Evolutionary conservation across 2,329 filamentous ascomycete genomes (phyloP), one percentile per base, ranked within the genome.

Genomic region (Diaporthe velutina): DNA sequence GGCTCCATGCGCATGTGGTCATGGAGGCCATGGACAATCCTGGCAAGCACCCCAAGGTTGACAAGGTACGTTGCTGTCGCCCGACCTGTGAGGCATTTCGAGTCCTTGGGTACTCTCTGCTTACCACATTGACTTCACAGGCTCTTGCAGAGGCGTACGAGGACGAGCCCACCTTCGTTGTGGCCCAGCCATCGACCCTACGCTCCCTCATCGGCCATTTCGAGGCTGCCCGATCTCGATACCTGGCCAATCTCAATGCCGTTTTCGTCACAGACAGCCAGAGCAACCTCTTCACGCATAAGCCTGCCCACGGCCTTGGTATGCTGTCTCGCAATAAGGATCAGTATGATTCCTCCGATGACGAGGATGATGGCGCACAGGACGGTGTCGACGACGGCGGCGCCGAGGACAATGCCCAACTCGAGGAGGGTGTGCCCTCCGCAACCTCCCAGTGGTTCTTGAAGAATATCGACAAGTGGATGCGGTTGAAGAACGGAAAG

Each of bases 211-310:
- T 64, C 15, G 2, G 17, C 28, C 57, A 72, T 13, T 72, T 64
- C 40, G 57, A 61, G 45, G 9, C 45, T 10, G 70, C 57, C 0
- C 70, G 70, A 7, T 12, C 70, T 4, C 45, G 70, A 25, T 72
- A 72, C 45, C 45, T 72, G 17, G 9, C n/a, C 10, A 40, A 38
- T 2, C 57, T 72, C n/a, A 64, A 54, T 22, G 0, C n/a, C 3
- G 7, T 15, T 15, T 2, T 25, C 0, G n/a, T 1, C 6, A 0
- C 33, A 9, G 3, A 4, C 7, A 12, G 10, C 6, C 28, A n/a
- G 22, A 40, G n/a, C 1, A 52, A 1, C 8, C 22, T 6, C 10
- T 9, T 1, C 2, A 0, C 15, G 3, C 12, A 15, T 30, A 25
- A 35, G 5, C 19, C n/a, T 4, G 10, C 8, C 13, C 22, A 1